A percentile compares a stretch with the other conserved stretches of the same genome.
Evolutionary conservation across 495 filamentous ascomycete genomes (phyloP).

Genomic region (Geopyxis carbonaria): DNA sequence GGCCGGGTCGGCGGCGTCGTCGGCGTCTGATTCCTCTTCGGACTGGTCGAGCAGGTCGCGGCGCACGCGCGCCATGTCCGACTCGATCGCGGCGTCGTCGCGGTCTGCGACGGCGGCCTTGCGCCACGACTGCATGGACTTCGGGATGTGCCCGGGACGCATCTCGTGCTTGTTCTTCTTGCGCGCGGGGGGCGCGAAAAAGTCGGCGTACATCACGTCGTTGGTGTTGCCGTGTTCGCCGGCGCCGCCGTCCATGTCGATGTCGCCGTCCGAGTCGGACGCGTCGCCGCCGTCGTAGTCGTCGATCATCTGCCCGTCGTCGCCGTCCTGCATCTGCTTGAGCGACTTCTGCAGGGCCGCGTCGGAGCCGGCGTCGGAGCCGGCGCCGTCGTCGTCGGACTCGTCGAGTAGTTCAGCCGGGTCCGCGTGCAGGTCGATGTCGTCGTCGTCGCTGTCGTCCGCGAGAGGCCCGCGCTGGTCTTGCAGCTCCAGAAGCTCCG

Average conservation of each 20-base stretch:
- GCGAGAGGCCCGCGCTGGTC: conserved; percentile 43
- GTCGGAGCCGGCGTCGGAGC: too few species aligned
- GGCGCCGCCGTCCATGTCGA: conserved; percentile 30
- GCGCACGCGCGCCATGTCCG: conserved; percentile 77
- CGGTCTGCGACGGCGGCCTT: background rate
- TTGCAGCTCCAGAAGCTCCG: conserved; percentile 67
- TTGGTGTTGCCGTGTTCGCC: conserved; percentile 43
- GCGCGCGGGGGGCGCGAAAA: conserved; percentile 54
- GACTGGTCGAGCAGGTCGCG: conserved; percentile 83
- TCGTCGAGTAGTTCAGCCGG: conserved; percentile 29
- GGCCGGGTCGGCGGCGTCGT: conserved; percentile 30
- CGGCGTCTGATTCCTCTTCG: conserved; percentile 14
- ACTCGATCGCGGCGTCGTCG: conserved; percentile 34
- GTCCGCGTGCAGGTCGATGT: conserved; percentile 49
- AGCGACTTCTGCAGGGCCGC: too few species aligned
- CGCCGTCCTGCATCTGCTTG: too few species aligned
- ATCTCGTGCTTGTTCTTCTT: conserved; percentile 6
- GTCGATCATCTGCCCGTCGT: conserved; percentile 19
- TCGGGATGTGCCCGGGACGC: background rate
- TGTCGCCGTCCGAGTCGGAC: conserved; percentile 37
- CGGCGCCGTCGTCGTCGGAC: conserved; percentile 9
- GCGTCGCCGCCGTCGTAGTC: conserved; percentile 33
- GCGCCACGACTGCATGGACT: background rate
- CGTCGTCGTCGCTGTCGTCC: conserved; percentile 43
- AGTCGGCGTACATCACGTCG: conserved; percentile 54